phyloP scores from a whole-genome alignment of 495 filamentous ascomycete species.

The Hypoxylon cercidicola region DNA sequence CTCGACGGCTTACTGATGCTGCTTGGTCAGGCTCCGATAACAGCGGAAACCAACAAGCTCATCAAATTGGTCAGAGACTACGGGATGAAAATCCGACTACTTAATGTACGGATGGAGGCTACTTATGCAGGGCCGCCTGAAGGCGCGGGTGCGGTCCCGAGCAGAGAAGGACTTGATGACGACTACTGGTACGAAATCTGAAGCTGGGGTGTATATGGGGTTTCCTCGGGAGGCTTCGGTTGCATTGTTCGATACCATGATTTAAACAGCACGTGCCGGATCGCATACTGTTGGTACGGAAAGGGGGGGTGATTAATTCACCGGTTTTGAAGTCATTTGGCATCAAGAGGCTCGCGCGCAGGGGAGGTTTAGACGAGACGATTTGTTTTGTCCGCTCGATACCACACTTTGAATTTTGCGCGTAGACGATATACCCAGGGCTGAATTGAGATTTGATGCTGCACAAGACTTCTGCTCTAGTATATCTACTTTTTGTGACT shows the following conservation, averaged over 20 bases:
- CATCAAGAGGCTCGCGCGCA: slow-evolving; percentile 28
- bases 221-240: neutral
- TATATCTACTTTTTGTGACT: too few relatives aligned
- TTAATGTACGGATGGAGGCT: slow-evolving; percentile 92
- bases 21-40: slow-evolving; percentile 94
- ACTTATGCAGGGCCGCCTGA: slow-evolving; percentile 64
- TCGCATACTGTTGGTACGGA: slow-evolving; percentile 16
- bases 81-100: slow-evolving; percentile 88
- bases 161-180: slow-evolving; percentile 70
- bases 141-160: slow-evolving; percentile 64
- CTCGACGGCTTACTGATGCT: slow-evolving; percentile 95
- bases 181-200: slow-evolving; percentile 76
- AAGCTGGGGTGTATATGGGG: slow-evolving; percentile 5
- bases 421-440: slow-evolving; percentile 38
- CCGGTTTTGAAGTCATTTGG: slow-evolving; percentile 15
- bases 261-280: neutral
- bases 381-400: slow-evolving; percentile 32
- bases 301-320: slow-evolving; percentile 5
- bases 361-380: slow-evolving; percentile 19
- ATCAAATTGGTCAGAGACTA: slow-evolving; percentile 87
- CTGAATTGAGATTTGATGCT: slow-evolving; percentile 28
- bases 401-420: slow-evolving; percentile 30
- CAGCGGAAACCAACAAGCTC: slow-evolving; percentile 90
- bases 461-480: neutral
- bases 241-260: neutral